phyloP scores from a whole-genome alignment of 1,139 yeast genomes.

The Nakaseomyces delphensis region DNA sequence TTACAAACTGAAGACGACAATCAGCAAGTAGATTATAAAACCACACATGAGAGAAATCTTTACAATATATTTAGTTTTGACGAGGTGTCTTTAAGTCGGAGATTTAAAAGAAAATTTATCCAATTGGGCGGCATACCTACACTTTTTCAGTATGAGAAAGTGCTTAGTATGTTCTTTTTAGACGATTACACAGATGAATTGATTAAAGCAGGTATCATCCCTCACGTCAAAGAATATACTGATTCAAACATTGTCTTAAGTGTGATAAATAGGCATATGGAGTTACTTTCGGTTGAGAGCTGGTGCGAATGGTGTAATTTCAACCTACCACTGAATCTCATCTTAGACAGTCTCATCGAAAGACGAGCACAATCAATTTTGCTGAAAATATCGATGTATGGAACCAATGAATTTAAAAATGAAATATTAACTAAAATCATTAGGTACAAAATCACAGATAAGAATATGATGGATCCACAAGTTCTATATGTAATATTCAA shows the following conservation, averaged over 20 bases:
- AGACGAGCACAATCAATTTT: constrained; percentile 23
- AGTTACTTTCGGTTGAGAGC: constrained; percentile 16
- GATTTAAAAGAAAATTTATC: constrained; percentile 18
- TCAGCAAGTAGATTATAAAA: too few species aligned
- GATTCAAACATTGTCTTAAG: constrained; percentile 17
- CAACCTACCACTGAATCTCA: constrained; percentile 12
- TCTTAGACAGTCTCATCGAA: constrained; percentile 14
- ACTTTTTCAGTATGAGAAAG: constrained; percentile 13
- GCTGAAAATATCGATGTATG: constrained; percentile 19
- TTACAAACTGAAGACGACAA: background rate
- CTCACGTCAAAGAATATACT: constrained; percentile 7
- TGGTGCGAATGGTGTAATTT: constrained; percentile 28
- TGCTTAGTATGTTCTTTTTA: constrained; percentile 13
- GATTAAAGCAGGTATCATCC: constrained; percentile 6
- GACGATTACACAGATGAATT: constrained; percentile 10
- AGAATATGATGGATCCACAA: constrained; percentile 12
- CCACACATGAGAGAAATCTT: constrained; percentile 1
- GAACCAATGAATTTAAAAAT: constrained; percentile 14
- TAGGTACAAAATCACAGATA: constrained; percentile 8
- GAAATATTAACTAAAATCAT: constrained; percentile 11
- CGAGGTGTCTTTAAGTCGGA: constrained; percentile 14
- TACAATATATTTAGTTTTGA: constrained; percentile 16
- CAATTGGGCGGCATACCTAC: constrained; percentile 24
- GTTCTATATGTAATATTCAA: constrained; percentile 21
- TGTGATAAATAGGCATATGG: constrained; percentile 17